These are phyloP conservation scores for Epithele typhae DNA, from an alignment of 768 basidiomycete genomes.

Conservation along the genomic window DNA sequence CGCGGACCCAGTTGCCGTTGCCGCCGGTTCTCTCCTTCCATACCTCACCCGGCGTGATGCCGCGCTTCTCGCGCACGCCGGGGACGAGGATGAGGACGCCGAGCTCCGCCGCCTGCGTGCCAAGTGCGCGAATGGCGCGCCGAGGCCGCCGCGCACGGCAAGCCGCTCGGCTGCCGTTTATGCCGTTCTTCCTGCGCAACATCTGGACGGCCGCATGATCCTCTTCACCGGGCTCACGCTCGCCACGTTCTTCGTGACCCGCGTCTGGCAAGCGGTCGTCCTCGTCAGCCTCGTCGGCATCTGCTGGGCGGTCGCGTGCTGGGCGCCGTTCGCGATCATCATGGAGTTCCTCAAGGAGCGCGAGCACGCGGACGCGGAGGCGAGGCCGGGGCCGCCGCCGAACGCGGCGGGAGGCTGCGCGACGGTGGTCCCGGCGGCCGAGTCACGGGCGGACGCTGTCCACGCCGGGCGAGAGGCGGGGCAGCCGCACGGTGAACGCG, in stretches of 20 bases:
- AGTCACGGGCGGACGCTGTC: conserved; percentile 54
- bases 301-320: conserved; percentile 97
- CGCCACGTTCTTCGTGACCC: conserved; percentile 83
- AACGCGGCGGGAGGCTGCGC: background rate
- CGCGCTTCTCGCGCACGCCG: conserved; percentile 65
- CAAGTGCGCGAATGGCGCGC: conserved; percentile 80
- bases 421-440: conserved; percentile 32
- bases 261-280: conserved; percentile 73
- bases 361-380: conserved; percentile 17
- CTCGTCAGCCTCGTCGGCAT: conserved; percentile 85
- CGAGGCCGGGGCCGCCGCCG: background rate
- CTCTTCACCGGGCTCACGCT: conserved; percentile 77
- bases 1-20: conserved; percentile 69
- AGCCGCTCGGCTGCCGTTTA: conserved; percentile 76
- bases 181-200: conserved; percentile 88
- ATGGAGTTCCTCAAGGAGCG: conserved; percentile 61
- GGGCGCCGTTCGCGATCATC: conserved; percentile 96
- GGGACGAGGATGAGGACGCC: conserved; percentile 69
- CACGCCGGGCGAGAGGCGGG: conserved; percentile 31
- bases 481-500: background rate
- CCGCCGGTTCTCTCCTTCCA: conserved; percentile 78
- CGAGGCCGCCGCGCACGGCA: conserved; percentile 74
- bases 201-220: conserved; percentile 89
- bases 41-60: conserved; percentile 78
- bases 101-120: conserved; percentile 65